These are phyloP conservation scores for Sporothrix phasma DNA, from an alignment of 2,329 filamentous ascomycete genomes.

Conservation along the genomic window DNA sequence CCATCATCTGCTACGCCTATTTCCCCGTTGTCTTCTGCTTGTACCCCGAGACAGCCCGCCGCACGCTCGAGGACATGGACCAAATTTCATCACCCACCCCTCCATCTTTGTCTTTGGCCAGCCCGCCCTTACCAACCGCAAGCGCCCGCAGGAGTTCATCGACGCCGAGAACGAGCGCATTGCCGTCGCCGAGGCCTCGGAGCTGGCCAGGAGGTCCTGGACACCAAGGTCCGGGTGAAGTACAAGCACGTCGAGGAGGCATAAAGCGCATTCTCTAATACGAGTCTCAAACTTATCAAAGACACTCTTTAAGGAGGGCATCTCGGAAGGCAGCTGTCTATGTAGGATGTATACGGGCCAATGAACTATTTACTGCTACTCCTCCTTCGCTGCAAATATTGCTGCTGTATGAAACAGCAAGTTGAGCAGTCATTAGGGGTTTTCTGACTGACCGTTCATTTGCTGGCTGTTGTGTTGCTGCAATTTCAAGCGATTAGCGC, in stretches of 20 bases:
- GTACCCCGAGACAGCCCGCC: slow-evolving; percentile 39
- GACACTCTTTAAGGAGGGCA: not conserved
- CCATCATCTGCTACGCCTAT: slow-evolving; percentile 39
- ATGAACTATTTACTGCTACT: not conserved
- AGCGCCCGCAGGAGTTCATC: slow-evolving; percentile 27
- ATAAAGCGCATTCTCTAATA: not conserved
- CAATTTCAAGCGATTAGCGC: too few species aligned
- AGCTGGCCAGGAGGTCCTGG: slow-evolving; percentile 7
- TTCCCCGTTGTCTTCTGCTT: slow-evolving; percentile 38
- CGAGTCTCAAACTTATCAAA: not conserved
- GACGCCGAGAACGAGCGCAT: slow-evolving; percentile 26
- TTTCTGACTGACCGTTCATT: too few species aligned
- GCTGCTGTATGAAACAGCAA: too few species aligned
- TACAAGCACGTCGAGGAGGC: slow-evolving; percentile 2
- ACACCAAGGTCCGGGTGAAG: not conserved
- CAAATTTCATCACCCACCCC: slow-evolving; percentile 30
- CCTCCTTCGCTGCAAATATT: too few species aligned
- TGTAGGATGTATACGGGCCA: not conserved
- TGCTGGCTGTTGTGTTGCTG: too few species aligned
- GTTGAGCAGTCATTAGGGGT: too few species aligned
- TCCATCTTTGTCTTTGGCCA: slow-evolving; percentile 27
- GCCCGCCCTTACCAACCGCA: slow-evolving; percentile 27
- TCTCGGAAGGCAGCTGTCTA: not conserved
- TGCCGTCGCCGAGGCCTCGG: slow-evolving; percentile 10
- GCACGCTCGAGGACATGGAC: slow-evolving; percentile 41